Evolutionary conservation across 2,329 filamentous ascomycete genomes (phyloP).

Genomic region (Clarireedia monteithiana): DNA sequence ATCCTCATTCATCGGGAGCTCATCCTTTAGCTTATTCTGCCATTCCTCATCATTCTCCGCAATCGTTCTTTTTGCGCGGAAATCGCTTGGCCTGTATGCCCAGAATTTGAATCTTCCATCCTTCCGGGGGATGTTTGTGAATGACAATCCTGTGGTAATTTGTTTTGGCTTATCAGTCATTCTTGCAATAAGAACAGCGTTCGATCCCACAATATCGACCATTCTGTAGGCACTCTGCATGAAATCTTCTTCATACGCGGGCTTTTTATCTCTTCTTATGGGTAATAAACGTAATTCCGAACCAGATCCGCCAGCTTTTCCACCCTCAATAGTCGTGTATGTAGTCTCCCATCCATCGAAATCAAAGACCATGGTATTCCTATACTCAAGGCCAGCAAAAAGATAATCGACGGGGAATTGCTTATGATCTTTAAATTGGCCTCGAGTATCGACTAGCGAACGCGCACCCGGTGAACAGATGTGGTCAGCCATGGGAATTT

Average conservation of each 20-base stretch:
- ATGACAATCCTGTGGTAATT: not conserved
- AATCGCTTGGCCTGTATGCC: constrained; percentile 1
- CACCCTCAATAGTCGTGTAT: constrained; percentile 26
- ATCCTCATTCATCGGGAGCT: too few relatives aligned
- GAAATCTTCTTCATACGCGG: constrained; percentile 12
- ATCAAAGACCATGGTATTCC: constrained; percentile 16
- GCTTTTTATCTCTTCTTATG: constrained; percentile 4
- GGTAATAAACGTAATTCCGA: constrained; percentile 22
- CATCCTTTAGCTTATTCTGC: too few relatives aligned
- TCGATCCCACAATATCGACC: not conserved
- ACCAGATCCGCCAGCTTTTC: constrained; percentile 25
- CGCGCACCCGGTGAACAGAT: constrained; percentile 12
- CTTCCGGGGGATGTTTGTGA: not conserved
- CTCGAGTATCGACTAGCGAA: not conserved
- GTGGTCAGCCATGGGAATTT: constrained; percentile 22
- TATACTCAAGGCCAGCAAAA: constrained; percentile 26
- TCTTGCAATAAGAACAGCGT: not conserved
- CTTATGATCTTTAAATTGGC: not conserved
- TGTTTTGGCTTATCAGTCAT: not conserved
- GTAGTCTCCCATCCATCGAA: constrained; percentile 20
- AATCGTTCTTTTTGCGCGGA: not conserved
- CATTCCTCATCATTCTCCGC: too few relatives aligned
- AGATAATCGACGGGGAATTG: constrained; percentile 26
- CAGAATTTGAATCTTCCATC: constrained; percentile 1
- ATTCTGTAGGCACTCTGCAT: constrained; percentile 13